Conservation (phyloP, 164 flowering plant species). For the Tinospora cordifolia region DNA sequence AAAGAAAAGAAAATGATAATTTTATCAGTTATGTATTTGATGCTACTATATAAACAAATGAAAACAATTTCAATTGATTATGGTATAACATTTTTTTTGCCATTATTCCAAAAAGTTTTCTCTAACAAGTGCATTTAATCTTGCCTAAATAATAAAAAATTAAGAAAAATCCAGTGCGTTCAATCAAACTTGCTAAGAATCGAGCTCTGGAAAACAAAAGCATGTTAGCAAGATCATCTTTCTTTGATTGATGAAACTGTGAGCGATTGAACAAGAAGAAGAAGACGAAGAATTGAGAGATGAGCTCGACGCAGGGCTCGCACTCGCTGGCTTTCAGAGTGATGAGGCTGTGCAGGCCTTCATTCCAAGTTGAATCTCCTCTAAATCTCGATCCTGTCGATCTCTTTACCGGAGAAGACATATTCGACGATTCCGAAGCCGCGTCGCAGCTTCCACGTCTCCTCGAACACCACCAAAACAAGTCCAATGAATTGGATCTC, state of each 20-base stretch:
- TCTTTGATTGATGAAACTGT: not conserved
- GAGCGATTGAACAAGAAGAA: not conserved
- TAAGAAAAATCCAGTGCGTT: no score
- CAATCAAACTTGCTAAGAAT: no score
- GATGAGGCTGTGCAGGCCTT: slow-evolving; percentile 87
- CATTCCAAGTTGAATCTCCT: slow-evolving; percentile 65
- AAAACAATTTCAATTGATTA: no score
- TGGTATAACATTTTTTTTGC: no score
- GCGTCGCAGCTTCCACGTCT: slow-evolving; percentile 41
- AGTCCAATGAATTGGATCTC: slow-evolving; percentile 38
- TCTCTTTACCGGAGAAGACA: slow-evolving; percentile 76
- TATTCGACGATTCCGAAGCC: slow-evolving; percentile 55
- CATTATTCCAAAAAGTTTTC: no score
- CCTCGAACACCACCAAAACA: slow-evolving; percentile 13
- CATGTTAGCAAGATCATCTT: not conserved
- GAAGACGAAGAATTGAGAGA: slow-evolving; percentile 14
- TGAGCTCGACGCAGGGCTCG: slow-evolving; percentile 40
- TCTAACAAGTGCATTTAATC: no score
- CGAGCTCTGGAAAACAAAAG: not conserved
- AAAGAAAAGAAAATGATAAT: no score
- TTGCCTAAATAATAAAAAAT: no score
- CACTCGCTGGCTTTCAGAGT: slow-evolving; percentile 94
- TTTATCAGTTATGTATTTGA: no score
- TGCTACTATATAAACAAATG: no score
- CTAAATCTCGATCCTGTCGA: slow-evolving; percentile 74